phyloP scores from a whole-genome alignment of 2,329 filamentous ascomycete genomes.

The Polytolypa hystricis region DNA sequence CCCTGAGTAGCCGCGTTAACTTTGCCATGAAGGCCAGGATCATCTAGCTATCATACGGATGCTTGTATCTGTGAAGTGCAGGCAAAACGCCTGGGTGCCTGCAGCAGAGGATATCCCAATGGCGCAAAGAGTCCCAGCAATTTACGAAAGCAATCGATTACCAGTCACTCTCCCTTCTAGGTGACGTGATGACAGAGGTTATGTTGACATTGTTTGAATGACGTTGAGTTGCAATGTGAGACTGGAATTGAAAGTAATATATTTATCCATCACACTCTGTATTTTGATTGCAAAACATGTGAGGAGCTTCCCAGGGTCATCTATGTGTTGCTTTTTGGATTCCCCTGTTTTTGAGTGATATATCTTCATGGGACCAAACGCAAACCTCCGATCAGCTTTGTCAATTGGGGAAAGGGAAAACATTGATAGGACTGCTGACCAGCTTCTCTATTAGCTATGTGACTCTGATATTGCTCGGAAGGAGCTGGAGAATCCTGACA shows the following conservation, averaged over 20 bases:
- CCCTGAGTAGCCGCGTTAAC: no score
- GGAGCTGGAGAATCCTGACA: slow-evolving; percentile 15
- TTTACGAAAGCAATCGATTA: slow-evolving; percentile 13
- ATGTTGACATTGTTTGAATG: slow-evolving; percentile 8
- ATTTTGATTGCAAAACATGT: not conserved
- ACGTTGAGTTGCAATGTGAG: slow-evolving; percentile 3
- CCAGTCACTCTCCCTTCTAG: slow-evolving; percentile 10
- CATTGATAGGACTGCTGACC: slow-evolving; percentile 12
- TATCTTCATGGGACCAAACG: no score
- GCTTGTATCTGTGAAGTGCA: no score
- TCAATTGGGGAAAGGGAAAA: slow-evolving; percentile 11
- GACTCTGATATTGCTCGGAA: slow-evolving; percentile 12
- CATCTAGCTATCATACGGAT: no score
- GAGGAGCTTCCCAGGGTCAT: not conserved
- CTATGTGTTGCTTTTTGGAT: slow-evolving; percentile 2
- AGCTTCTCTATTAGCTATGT: slow-evolving; percentile 11
- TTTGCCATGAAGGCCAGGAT: no score
- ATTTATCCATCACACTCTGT: slow-evolving; percentile 2
- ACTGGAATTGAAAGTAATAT: not conserved
- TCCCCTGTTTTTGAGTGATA: slow-evolving; percentile 11
- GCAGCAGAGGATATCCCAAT: slow-evolving; percentile 9
- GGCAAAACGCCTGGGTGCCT: no score
- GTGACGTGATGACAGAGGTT: slow-evolving; percentile 14
- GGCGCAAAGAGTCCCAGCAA: slow-evolving; percentile 11
- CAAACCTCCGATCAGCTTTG: slow-evolving; percentile 7